Evolutionary conservation across 495 filamentous ascomycete species (phyloP).

Genomic region (Letharia columbiana): DNA sequence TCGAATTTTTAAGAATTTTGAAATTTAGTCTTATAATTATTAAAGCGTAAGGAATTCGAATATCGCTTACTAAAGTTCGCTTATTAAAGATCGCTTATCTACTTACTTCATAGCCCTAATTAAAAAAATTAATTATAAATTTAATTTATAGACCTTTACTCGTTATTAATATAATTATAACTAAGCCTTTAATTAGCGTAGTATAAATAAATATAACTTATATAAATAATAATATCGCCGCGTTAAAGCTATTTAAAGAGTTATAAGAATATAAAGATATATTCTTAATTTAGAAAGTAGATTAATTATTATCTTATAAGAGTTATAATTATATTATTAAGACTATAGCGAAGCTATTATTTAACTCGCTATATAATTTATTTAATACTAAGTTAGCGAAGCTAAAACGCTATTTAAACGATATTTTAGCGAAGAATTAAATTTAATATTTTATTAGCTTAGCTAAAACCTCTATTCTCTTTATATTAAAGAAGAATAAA

Average conservation of each 20-base stretch:
- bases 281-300: slow-evolving; percentile 3
- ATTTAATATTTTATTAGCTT: slow-evolving; percentile 8
- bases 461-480: neutral
- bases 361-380: neutral
- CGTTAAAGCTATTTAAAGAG: neutral
- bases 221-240: no score
- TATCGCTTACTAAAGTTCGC: no score
- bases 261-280: slow-evolving; percentile 1
- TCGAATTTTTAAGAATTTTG: no score
- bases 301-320: neutral
- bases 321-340: slow-evolving; percentile 9
- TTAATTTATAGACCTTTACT: no score
- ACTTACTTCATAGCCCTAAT: no score
- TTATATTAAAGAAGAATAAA: slow-evolving; percentile 15
- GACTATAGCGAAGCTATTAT: neutral
- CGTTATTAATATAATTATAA: no score
- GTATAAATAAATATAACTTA: no score
- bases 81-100: no score
- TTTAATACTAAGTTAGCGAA: neutral
- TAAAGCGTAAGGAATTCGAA: no score
- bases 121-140: no score
- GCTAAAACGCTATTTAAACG: neutral
- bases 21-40: no score
- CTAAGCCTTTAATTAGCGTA: no score
- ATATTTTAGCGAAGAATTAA: slow-evolving; percentile 5